Percentiles rank a stretch among this genome's conserved stretches.
phyloP scores from a whole-genome alignment of 257 asterid species.

The Plantago ovata region DNA sequence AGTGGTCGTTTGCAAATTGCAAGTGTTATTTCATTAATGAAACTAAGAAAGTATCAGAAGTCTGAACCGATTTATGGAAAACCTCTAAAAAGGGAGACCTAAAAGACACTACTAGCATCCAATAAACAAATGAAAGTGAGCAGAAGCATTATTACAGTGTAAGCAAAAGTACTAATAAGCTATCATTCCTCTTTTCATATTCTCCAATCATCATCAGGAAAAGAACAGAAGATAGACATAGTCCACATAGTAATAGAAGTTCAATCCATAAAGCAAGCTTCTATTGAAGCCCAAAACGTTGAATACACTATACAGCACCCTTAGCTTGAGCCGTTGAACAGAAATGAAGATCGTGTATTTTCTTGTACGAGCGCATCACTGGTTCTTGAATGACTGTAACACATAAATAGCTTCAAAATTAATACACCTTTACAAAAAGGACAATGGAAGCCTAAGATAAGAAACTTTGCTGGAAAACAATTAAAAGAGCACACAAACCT shows the following conservation, averaged over 20 bases:
- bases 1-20: no score
- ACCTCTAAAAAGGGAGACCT: no score
- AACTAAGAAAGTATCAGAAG: no score
- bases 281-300: not conserved
- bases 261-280: not conserved
- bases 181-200: no score
- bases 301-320: not conserved
- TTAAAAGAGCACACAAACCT: constrained; percentile 18
- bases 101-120: no score
- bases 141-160: no score
- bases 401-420: not conserved
- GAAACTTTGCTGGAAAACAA: not conserved
- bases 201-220: not conserved
- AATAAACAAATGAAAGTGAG: no score
- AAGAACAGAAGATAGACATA: not conserved
- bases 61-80: no score
- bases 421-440: not conserved
- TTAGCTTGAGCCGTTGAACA: not conserved
- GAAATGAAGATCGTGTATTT: not conserved
- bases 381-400: constrained; percentile 32
- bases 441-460: not conserved
- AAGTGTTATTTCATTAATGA: no score
- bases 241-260: not conserved
- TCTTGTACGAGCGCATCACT: constrained; percentile 9
- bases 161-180: no score